Evolutionary conservation across 2,329 filamentous ascomycete genomes (phyloP), one percentile per base, ranked within the genome.

Genomic region (Stachybotrys chlorohalonatus): DNA sequence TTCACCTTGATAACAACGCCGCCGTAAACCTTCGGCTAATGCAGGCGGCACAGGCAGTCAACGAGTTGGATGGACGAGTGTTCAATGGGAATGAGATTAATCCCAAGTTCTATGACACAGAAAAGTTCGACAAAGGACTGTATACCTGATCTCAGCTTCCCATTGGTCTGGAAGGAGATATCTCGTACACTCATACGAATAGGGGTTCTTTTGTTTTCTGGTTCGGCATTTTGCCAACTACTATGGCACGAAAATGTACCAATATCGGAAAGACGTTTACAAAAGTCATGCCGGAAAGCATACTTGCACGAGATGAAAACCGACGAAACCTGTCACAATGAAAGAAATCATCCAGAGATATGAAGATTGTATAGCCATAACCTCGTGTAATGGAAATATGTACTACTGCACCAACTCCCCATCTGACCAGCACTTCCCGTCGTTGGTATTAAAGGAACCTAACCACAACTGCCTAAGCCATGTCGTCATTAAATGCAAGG

Each of bases 71-170:
- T 64, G 91, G 91, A 15, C 84, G 91, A 53, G 81, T 90, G 15
- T 97, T 97, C 69, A 92, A 91, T 60, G 92, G 89, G 5, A 95
- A 95, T 67, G 77, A 79, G 11, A 95, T 97, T 55, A 75, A 77
- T n/a, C 89, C 92, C 1, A 82, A 80, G 52, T 97, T 92, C 67
- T 97, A 89, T 68, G 84, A 95, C 63, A 77, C 77, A 6, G 90
- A 93, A 49, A 89, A 83, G 63, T 99, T 97, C 66, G 90, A 95
- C 59, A 72, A 77, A 53, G 87, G 87, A 0, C 69, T 83, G 17
- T 82, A 81, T 58, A 39, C 50, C n/a, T 52, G 24, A 17, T 15
- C 11, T 3, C 13, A 13, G 36, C 36, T 9, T 9, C 9, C 36
- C 36, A 24, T 24, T 4, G 24, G 24, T 24, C 24, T 24, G 24